Percentiles rank a stretch among this genome's conserved stretches.
Evolutionary conservation across 2,329 filamentous ascomycete genomes (phyloP).

Genomic region (Stagonosporopsis chrysanthemi): DNA sequence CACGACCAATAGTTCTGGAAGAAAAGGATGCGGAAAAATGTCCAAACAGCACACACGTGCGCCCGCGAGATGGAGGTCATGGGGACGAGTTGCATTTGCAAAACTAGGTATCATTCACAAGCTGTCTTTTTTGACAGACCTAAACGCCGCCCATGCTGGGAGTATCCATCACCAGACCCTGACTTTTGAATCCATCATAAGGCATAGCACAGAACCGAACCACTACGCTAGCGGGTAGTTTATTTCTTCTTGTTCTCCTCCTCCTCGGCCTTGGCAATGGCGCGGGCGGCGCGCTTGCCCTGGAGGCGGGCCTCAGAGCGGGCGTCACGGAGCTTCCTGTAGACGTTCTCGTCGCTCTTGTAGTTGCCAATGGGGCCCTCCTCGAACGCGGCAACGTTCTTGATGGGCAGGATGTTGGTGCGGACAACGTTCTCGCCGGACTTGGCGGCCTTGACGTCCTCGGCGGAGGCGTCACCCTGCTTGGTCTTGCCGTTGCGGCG

Average conservation of each 20-base stretch:
- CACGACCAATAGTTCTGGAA: no score
- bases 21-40: no score
- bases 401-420: slow-evolving; percentile 74
- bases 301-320: slow-evolving; percentile 82
- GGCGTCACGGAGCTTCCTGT: slow-evolving; percentile 82
- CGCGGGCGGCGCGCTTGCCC: slow-evolving; percentile 92
- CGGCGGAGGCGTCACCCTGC: slow-evolving; percentile 86
- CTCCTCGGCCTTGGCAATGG: slow-evolving; percentile 84
- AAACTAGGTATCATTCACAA: slow-evolving; percentile 50
- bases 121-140: slow-evolving; percentile 44
- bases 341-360: slow-evolving; percentile 82
- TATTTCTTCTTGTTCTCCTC: slow-evolving; percentile 85
- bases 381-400: slow-evolving; percentile 74
- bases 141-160: slow-evolving; percentile 50
- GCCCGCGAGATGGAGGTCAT: no score
- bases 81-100: slow-evolving; percentile 43
- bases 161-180: slow-evolving; percentile 41
- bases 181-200: slow-evolving; percentile 44
- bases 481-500: slow-evolving; percentile 91
- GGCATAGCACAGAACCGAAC: slow-evolving; percentile 37
- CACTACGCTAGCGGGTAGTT: slow-evolving; percentile 31
- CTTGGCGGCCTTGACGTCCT: slow-evolving; percentile 77
- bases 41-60: no score
- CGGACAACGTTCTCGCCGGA: slow-evolving; percentile 60
- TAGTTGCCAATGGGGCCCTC: slow-evolving; percentile 78